phyloP scores from a whole-genome alignment of 495 filamentous ascomycete species.

The Ramalina intermedia region DNA sequence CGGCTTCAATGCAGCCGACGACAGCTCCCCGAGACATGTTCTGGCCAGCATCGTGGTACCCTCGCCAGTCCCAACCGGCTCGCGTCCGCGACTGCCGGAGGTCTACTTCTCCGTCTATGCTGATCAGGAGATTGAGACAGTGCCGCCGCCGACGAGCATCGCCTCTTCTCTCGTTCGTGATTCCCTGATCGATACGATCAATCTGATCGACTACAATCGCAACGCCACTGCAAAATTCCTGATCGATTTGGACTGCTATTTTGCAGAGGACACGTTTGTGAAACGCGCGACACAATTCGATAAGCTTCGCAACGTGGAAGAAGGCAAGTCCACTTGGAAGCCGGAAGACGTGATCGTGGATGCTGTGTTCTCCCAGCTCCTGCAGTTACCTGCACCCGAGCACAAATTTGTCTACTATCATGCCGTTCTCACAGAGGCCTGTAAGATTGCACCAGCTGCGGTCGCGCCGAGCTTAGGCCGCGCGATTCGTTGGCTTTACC shows the following conservation, averaged over 20 bases:
- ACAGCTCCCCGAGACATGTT: slow-evolving; percentile 40
- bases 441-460: slow-evolving; percentile 86
- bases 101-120: slow-evolving; percentile 86
- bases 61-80: slow-evolving; percentile 54
- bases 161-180: slow-evolving; percentile 74
- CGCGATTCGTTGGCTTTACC: slow-evolving; percentile 84
- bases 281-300: slow-evolving; percentile 88
- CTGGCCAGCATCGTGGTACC: slow-evolving; percentile 66
- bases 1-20: slow-evolving; percentile 30
- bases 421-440: slow-evolving; percentile 81
- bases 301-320: slow-evolving; percentile 60
- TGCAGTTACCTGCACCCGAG: slow-evolving; percentile 71
- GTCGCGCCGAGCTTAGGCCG: slow-evolving; percentile 91
- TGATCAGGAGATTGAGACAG: slow-evolving; percentile 80
- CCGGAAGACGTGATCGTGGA: slow-evolving; percentile 96
- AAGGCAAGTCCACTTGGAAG: slow-evolving; percentile 69
- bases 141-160: slow-evolving; percentile 61
- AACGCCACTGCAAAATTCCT: slow-evolving; percentile 73
- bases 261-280: slow-evolving; percentile 72
- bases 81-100: slow-evolving; percentile 73
- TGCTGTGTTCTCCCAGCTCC: slow-evolving; percentile 88
- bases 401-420: slow-evolving; percentile 97
- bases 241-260: slow-evolving; percentile 92
- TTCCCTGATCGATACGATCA: slow-evolving; percentile 81
- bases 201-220: slow-evolving; percentile 84